phyloP scores from a whole-genome alignment of 2,329 filamentous ascomycete genomes.

The Hypoxylon sp. region DNA sequence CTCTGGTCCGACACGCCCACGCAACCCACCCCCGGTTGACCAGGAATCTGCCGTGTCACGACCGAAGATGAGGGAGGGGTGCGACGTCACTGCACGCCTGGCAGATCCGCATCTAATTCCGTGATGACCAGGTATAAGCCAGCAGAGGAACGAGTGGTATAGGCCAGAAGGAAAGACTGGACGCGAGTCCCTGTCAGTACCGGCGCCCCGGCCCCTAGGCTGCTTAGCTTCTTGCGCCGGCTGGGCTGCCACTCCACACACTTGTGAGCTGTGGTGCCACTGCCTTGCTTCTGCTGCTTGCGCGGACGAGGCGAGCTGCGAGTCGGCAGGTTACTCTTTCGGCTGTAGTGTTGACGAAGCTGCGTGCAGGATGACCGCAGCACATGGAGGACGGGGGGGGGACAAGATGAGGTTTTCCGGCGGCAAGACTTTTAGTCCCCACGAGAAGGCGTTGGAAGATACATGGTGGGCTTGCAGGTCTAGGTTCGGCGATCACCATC shows the following conservation, averaged over 20 bases:
- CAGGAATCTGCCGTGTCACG: conserved; percentile 8
- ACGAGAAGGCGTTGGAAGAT: background rate
- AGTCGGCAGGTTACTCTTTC: conserved; percentile 17
- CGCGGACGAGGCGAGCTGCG: conserved; percentile 5
- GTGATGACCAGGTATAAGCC: background rate
- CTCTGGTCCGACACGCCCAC: conserved; percentile 4
- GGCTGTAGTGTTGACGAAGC: conserved; percentile 4
- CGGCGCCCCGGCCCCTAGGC: conserved; percentile 4
- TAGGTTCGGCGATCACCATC: conserved; percentile 33
- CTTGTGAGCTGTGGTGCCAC: background rate
- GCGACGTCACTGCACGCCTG: conserved; percentile 24
- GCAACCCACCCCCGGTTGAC: conserved; percentile 18
- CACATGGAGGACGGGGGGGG: background rate
- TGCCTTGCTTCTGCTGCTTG: conserved; percentile 27
- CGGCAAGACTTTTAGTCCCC: background rate
- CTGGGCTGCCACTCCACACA: conserved; percentile 2
- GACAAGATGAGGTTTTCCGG: conserved; percentile 2
- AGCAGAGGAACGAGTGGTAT: too few relatives aligned
- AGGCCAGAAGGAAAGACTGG: conserved; percentile 5
- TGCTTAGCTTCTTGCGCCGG: conserved; percentile 9
- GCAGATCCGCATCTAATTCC: conserved; percentile 22
- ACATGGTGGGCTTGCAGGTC: conserved; percentile 10
- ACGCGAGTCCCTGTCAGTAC: conserved; percentile 9
- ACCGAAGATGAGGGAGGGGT: background rate
- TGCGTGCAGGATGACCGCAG: background rate